Conservation (phyloP, 148 eudicot genomes). For the Camellia japonica region DNA sequence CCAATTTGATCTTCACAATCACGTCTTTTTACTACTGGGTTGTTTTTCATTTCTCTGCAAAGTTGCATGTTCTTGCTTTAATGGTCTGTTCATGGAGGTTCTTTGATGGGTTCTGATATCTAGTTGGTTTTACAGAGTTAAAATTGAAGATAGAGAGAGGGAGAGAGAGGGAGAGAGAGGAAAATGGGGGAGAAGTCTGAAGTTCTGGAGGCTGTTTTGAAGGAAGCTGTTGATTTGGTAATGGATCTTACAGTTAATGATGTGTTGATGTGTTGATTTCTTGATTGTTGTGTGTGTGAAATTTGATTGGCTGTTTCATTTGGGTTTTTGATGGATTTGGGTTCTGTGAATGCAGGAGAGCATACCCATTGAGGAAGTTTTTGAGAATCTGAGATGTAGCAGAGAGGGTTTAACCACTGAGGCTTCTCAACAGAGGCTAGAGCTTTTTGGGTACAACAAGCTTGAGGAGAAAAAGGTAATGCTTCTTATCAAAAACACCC, state of each 20-base stretch:
- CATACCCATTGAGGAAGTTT: slow-evolving; percentile 92
- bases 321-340: slow-evolving; percentile 18
- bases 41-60: slow-evolving; percentile 13
- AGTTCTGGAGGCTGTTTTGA: slow-evolving; percentile 83
- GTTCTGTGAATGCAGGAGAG: slow-evolving; percentile 63
- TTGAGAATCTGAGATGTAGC: slow-evolving; percentile 94
- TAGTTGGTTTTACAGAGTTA: slow-evolving; percentile 17
- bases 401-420: slow-evolving; percentile 72
- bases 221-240: slow-evolving; percentile 99
- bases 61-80: slow-evolving; percentile 23
- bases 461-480: slow-evolving; percentile 93
- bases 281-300: slow-evolving; percentile 7
- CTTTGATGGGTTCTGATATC: slow-evolving; percentile 38
- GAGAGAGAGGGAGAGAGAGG: slow-evolving; percentile 5
- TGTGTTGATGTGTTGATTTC: slow-evolving; percentile 6
- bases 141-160: slow-evolving; percentile 12
- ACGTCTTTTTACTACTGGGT: slow-evolving; percentile 26
- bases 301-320: slow-evolving; percentile 7
- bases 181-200: slow-evolving; percentile 81
- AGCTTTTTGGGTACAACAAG: slow-evolving; percentile 88
- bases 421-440: slow-evolving; percentile 81
- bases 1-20: slow-evolving; percentile 24
- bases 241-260: slow-evolving; percentile 44
- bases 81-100: slow-evolving; percentile 37
- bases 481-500: neutral